Percentiles rank a stretch among this genome's conserved stretches.
phyloP scores from a whole-genome alignment of 257 asterid genomes.

The Scutellaria baicalensis region DNA sequence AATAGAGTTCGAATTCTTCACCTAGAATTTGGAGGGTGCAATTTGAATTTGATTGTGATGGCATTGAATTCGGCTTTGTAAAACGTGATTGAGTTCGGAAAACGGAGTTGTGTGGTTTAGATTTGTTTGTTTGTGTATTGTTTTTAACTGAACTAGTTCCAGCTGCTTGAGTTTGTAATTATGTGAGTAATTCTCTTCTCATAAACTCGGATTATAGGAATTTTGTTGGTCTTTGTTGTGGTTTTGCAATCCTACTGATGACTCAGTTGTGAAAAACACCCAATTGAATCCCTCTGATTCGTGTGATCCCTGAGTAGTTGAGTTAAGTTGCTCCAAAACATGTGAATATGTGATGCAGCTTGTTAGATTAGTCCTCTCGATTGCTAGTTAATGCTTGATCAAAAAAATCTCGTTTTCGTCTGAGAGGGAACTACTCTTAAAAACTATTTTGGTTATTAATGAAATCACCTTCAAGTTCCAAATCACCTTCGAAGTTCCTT shows the following conservation, averaged over 20 bases:
- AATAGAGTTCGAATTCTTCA: background rate
- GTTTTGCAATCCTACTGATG: background rate
- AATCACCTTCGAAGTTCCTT: no score
- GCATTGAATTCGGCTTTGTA: background rate
- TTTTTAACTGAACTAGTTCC: background rate
- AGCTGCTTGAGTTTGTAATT: background rate
- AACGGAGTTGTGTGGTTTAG: background rate
- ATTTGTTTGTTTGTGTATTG: no score
- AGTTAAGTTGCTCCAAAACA: background rate
- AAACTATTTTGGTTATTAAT: background rate
- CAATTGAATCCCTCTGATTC: background rate
- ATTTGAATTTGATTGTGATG: constrained; percentile 13
- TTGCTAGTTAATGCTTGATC: background rate
- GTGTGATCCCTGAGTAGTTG: background rate
- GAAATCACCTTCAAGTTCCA: background rate
- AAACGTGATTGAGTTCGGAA: background rate
- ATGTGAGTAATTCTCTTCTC: background rate
- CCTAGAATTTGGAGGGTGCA: constrained; percentile 6
- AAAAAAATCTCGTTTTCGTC: background rate
- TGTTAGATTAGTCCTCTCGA: background rate
- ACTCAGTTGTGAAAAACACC: background rate
- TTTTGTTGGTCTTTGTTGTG: background rate
- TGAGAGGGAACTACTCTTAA: no score
- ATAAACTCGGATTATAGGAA: background rate
- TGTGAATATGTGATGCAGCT: background rate